phyloP scores from a whole-genome alignment of 345 rosid species.

The Theobroma cacao region DNA sequence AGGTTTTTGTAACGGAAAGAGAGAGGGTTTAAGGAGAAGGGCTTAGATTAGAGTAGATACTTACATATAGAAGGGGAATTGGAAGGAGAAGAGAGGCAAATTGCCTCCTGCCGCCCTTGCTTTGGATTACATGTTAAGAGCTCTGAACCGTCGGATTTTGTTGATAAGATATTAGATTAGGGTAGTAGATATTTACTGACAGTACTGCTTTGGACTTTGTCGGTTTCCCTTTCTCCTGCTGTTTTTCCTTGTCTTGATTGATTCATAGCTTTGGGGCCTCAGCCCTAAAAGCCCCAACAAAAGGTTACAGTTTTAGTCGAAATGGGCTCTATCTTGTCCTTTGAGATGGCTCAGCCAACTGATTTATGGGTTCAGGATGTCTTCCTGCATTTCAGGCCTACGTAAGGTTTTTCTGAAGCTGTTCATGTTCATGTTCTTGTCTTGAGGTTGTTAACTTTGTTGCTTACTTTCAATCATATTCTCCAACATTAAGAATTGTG shows the following conservation, averaged over 20 bases:
- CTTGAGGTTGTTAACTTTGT: too few species aligned
- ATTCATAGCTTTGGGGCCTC: not conserved
- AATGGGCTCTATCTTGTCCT: not conserved
- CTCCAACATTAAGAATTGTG: too few species aligned
- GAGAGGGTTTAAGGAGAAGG: constrained; percentile 11
- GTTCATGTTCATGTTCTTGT: too few species aligned
- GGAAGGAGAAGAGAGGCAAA: not conserved
- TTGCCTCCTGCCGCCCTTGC: not conserved
- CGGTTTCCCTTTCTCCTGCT: not conserved
- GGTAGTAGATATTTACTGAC: not conserved
- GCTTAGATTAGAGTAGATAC: constrained; percentile 22
- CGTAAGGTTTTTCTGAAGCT: too few species aligned
- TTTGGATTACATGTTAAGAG: not conserved
- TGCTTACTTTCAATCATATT: too few species aligned
- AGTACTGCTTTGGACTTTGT: not conserved
- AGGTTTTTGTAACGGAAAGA: not conserved
- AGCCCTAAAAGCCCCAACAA: not conserved
- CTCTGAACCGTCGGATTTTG: not conserved
- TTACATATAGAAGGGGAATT: not conserved
- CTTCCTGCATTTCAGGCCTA: too few species aligned
- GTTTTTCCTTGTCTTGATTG: not conserved
- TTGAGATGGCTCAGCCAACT: not conserved
- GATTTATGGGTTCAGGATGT: not conserved
- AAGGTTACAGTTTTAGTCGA: not conserved
- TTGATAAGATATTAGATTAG: not conserved